Evolutionary conservation across 2,329 filamentous ascomycete species (phyloP), one percentile per base, ranked within the genome.

Genomic region (Venturia asperata): DNA sequence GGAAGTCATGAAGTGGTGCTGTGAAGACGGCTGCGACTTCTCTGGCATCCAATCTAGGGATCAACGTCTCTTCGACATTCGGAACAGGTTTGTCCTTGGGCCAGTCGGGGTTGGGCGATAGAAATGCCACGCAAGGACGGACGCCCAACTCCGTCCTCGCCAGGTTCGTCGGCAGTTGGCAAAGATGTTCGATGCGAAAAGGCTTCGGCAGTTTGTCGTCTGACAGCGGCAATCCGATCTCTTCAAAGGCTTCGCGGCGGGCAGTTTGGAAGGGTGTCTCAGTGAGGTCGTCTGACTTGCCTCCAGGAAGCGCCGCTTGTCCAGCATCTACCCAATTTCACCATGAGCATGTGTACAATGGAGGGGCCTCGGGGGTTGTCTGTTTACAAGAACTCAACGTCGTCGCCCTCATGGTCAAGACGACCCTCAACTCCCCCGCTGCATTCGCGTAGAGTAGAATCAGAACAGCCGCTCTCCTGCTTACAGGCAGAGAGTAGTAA

Each of bases 11-110:
- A 70, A 97, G 91, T 0, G 91, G 89, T 5, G 90, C 92, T 5
- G 90, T 93, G 77, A 97, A 97, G 42, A 97, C 91, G 56, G 92
- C 92, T 1, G 92, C 92, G 1, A 97, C 93, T 77, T 97, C 93
- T 69, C 90, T 88, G 1, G 92, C 90, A 76, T 97, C 91, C 13
- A 97, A 82, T 47, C 86, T 83, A 0, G 93, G 92, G 67, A 91
- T 91, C 76, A 92, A 83, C 67, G 81, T 84, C 69, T 88, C 86
- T 72, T 89, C 89, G 2, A 85, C 86, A 63, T 0, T 79, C 45
- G 63, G 66, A 30, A 43, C 42, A 24, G 61, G 58, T 66, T 58
- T 27, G 56, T 42, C 49, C 37, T 61, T 58, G 9, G 60, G 42
- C 17, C 47, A 61, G 13, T 67, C 37, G 39, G 67, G 60, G 27